A percentile compares a stretch with the other conserved stretches of the same genome.
Evolutionary conservation across 306 rosid genomes (phyloP).

Genomic region (Ammopiptanthus mongolicus): DNA sequence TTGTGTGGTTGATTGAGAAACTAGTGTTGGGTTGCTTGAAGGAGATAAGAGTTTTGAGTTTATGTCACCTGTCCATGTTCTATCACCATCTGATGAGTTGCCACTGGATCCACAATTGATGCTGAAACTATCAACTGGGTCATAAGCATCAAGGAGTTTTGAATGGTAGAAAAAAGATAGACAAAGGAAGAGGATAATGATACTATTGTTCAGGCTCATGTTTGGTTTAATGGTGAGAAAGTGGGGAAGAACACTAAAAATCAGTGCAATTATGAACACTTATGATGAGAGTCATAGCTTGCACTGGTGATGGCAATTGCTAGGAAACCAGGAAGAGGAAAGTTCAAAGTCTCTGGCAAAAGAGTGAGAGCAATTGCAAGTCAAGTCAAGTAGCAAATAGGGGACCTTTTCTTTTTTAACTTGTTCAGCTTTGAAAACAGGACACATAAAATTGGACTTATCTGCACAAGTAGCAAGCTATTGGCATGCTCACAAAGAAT

Average conservation of each 20-base stretch:
- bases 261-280: neutral
- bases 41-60: constrained; percentile 14
- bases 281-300: neutral
- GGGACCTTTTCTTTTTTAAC: neutral
- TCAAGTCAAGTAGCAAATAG: neutral
- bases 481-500: neutral
- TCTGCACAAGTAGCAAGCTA: neutral
- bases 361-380: neutral
- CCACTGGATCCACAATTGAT: constrained; percentile 37
- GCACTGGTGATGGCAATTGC: neutral
- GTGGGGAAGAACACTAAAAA: neutral
- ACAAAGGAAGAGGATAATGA: neutral
- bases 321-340: neutral
- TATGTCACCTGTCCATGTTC: constrained; percentile 33
- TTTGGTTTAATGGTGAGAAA: neutral
- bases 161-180: neutral
- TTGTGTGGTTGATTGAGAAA: neutral
- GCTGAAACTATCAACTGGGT: constrained; percentile 18
- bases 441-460: neutral
- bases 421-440: constrained; percentile 8
- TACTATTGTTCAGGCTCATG: constrained; percentile 2
- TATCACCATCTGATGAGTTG: neutral
- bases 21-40: neutral
- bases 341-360: neutral
- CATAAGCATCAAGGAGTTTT: constrained; percentile 16